Conservation (phyloP, 2,329 filamentous ascomycete species). For the Orbilia blumenaviensis region DNA sequence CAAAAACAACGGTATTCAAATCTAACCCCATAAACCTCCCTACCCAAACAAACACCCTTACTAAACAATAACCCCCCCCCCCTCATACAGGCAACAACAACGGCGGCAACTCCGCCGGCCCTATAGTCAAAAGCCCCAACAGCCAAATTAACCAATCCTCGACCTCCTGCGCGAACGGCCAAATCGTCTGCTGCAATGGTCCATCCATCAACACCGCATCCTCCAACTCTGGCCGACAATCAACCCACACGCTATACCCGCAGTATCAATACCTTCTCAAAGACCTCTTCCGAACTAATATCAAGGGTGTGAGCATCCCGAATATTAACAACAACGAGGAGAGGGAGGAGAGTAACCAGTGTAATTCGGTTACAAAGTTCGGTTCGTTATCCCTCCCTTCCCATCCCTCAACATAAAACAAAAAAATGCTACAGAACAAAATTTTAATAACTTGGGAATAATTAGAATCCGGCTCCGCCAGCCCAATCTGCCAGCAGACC, state of each 20-base stretch:
- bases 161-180: conserved; percentile 42
- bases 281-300: conserved; percentile 27
- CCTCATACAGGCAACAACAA: conserved; percentile 14
- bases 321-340: conserved; percentile 34
- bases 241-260: conserved; percentile 8
- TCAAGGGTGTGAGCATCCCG: conserved; percentile 13
- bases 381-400: not conserved
- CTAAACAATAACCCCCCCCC: not conserved
- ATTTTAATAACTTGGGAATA: no score
- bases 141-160: conserved; percentile 30
- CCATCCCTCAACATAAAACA: not conserved
- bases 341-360: conserved; percentile 22
- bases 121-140: conserved; percentile 22
- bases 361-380: conserved; percentile 29
- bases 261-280: conserved; percentile 29
- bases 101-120: conserved; percentile 37
- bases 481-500: conserved; percentile 22
- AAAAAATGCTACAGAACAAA: no score
- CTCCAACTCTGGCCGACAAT: conserved; percentile 34
- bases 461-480: conserved; percentile 24
- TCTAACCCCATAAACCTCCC: not conserved
- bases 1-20: conserved; percentile 34
- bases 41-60: not conserved
- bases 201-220: conserved; percentile 19
- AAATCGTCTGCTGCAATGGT: conserved; percentile 46